phyloP scores from a whole-genome alignment of 2,329 filamentous ascomycete species.

The Torrubiella hemipterigena region DNA sequence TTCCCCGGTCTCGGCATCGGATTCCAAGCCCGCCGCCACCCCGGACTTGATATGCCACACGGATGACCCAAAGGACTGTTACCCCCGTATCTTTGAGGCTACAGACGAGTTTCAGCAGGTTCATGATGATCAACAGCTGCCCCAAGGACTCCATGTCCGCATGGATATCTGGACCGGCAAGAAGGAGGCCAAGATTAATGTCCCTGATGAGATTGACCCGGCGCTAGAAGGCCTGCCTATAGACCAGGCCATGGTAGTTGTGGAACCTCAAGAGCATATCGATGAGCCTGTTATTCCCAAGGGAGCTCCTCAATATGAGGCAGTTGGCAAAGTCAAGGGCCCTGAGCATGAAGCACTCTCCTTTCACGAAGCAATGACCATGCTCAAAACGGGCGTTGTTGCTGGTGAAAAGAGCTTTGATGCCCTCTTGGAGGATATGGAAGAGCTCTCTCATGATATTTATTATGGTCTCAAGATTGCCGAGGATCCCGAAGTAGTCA shows the following conservation, averaged over 20 bases:
- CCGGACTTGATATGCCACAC: conserved; percentile 53
- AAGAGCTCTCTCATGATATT: conserved; percentile 55
- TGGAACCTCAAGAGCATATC: conserved; percentile 31
- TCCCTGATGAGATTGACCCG: conserved; percentile 37
- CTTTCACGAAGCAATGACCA: conserved; percentile 30
- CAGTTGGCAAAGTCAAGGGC: conserved; percentile 43
- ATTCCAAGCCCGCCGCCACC: conserved; percentile 17
- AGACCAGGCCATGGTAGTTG: conserved; percentile 39
- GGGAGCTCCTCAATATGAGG: conserved; percentile 44
- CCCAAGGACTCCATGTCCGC: conserved; percentile 52
- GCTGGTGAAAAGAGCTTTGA: conserved; percentile 25
- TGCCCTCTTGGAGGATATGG: conserved; percentile 42
- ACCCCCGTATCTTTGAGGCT: conserved; percentile 50
- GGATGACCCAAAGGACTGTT: conserved; percentile 47
- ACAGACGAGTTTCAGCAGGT: conserved; percentile 54
- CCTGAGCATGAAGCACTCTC: conserved; percentile 25
- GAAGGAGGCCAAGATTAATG: conserved; percentile 55
- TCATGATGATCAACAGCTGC: conserved; percentile 52
- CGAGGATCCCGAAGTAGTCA: conserved; percentile 40
- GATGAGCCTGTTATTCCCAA: conserved; percentile 25
- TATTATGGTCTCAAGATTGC: conserved; percentile 56
- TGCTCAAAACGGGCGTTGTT: conserved; percentile 31
- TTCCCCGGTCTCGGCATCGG: conserved; percentile 13
- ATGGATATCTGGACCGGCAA: conserved; percentile 51
- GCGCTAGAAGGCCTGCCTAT: conserved; percentile 37